Evolutionary conservation across 2,329 filamentous ascomycete species (phyloP), one percentile per base, ranked within the genome.

Genomic region (Dendryphion nanum): DNA sequence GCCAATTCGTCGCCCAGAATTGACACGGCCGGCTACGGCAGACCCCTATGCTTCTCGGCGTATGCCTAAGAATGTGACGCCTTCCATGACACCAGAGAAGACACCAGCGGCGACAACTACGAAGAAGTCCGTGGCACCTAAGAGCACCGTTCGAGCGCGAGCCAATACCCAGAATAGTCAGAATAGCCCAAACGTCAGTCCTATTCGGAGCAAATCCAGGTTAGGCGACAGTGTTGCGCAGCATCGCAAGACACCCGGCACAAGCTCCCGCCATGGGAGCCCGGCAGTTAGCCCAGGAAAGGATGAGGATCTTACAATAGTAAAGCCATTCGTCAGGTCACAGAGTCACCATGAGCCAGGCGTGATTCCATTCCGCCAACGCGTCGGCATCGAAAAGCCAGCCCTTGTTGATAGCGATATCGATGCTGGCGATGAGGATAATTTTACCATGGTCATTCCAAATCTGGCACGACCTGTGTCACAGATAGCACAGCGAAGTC

Each of bases 381-480:
- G 68, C 31, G 62, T 67, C 18, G 65, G 57, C 2, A 42, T 68
- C 16, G 66, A 66, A 15, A 63, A 64, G 42, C 64, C 64, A 8
- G 56, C 56, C 24, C 61, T 61, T 16, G 58, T 68, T 20, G 71
- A 73, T 38, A 67, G 58, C 38, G 65, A 57, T 14, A 38, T 59
- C 47, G 44, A 67, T 59, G 6, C 63, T 18, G 61, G 56, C 12
- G 70, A 70, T 18, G 70, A 74, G 13, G 72, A 74, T 20, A 70
- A 71, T 36, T 75, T 76, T 45, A 75, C 72, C 3, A 74, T 76
- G 67, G 70, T 76, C 6, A 60, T 77, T 30, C 74, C 73, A 3
- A 69, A 46, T 18, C 55, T 63, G 35, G 50, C 50, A 16, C 55
- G 53, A 17, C 61, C 60, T n/a, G 40, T 38, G 35, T 33, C 48